These are phyloP conservation scores for Rhododendron ovatum DNA, from an alignment of 148 eudicot genomes.

Conservation along the genomic window DNA sequence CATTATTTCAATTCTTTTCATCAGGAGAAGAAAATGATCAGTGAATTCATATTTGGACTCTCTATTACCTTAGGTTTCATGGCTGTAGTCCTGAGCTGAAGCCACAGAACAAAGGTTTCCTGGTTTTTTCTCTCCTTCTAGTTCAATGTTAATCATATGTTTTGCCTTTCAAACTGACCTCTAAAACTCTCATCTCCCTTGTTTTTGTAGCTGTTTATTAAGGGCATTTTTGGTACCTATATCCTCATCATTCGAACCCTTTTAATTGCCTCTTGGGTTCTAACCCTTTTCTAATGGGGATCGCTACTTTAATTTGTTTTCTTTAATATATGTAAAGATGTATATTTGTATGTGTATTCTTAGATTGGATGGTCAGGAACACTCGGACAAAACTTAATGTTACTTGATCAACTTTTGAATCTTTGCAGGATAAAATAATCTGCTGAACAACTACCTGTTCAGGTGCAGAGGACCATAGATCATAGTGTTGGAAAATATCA, in stretches of 20 bases:
- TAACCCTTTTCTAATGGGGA: too few relatives aligned
- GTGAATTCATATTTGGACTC: neutral
- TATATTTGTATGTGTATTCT: neutral
- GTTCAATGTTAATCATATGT: neutral
- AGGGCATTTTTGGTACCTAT: neutral
- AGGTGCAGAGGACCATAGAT: neutral
- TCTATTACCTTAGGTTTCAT: neutral
- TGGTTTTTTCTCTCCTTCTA: neutral
- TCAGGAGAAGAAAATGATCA: neutral
- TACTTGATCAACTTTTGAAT: neutral
- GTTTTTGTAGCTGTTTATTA: neutral
- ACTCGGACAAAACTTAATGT: neutral
- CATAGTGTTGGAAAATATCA: neutral
- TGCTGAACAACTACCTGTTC: neutral
- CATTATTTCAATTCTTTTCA: neutral
- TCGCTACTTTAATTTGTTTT: neutral
- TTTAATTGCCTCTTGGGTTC: neutral
- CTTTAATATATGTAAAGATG: neutral
- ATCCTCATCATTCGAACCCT: neutral
- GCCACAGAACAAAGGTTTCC: neutral
- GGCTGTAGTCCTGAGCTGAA: neutral
- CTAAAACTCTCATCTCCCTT: neutral
- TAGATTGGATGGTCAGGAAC: constrained; percentile 1
- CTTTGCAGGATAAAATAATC: neutral
- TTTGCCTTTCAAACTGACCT: neutral